Evolutionary conservation across 2,329 filamentous ascomycete genomes (phyloP), one percentile per base, ranked within the genome.

Genomic region (Ciborinia camelliae): DNA sequence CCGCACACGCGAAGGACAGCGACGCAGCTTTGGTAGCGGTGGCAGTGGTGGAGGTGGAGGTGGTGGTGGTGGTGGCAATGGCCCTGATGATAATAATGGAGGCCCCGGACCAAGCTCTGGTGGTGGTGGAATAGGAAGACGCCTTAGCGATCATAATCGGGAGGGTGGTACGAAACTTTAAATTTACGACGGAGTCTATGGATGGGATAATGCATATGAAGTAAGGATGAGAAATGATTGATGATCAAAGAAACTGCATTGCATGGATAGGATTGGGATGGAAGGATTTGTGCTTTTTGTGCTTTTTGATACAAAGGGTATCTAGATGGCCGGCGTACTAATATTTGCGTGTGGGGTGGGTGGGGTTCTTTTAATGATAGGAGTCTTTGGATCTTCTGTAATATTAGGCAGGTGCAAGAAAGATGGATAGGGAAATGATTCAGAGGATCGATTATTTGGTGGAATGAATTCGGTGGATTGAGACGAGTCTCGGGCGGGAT

Each of bases 1-100:
- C 28, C 69, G 74, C 5, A 66, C 73, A 39, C 71, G 73, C 50
- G 75, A 76, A 58, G 72, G 73, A 26, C 70, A 69, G 35, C 48
- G 60, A 55, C 60, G 60, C 20, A 58, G 55, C 41, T 58, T 58
- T 8, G 41, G 55, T 26, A 58, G 35, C 18, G 55, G 41, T 2
- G 28, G 41, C 4, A 32, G 41, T 14, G 32, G 54, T 45, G 41
- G 54, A 45, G 41, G 51, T 23, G 51, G 28, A 26, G 54, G 55
- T 26, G 55, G 55, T 15, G 45, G n/a, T 10, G 28, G 18, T 15
- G 18, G 41, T 26, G 30, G 30, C 43, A 10, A 30, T 26, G 30
- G 30, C 43, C 55, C 28, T 35, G 55, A 47, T 47, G 41, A 47
- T 58, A 55, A 30, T 55, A 58, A 47, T 47, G 55, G 55, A 20